Conservation (phyloP, 345 rosid species). For the Populus nigra region DNA sequence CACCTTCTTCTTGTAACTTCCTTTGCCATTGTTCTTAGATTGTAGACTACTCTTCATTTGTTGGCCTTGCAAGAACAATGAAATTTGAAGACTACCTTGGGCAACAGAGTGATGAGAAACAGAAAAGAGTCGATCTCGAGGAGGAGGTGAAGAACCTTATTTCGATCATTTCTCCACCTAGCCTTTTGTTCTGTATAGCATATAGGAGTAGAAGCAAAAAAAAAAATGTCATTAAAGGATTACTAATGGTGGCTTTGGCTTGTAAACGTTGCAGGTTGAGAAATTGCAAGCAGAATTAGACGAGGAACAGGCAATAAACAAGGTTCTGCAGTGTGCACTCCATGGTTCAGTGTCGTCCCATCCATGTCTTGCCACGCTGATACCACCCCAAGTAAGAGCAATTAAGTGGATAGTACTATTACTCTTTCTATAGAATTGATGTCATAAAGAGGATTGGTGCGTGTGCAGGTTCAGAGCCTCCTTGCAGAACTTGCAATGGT, state of each 20-base stretch:
- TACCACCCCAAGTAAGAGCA: slow-evolving; percentile 65
- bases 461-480: slow-evolving; percentile 53
- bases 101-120: slow-evolving; percentile 45
- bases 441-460: not conserved
- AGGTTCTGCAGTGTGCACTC: slow-evolving; percentile 48
- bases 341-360: slow-evolving; percentile 48
- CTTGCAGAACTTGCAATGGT: slow-evolving; percentile 62
- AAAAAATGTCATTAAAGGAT: no score
- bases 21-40: not conserved
- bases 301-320: slow-evolving; percentile 53
- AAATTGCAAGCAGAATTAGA: slow-evolving; percentile 58
- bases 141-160: slow-evolving; percentile 41
- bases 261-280: slow-evolving; percentile 44
- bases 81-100: slow-evolving; percentile 74
- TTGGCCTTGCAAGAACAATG: slow-evolving; percentile 32
- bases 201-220: no score
- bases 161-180: no score
- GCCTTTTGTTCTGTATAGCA: no score
- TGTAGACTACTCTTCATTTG: not conserved
- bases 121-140: slow-evolving; percentile 43
- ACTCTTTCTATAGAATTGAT: not conserved
- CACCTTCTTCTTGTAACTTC: not conserved
- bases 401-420: not conserved
- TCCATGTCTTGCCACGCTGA: slow-evolving; percentile 50
- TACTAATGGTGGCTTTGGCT: not conserved